These are phyloP conservation scores for Aspergillus egyptiacus DNA, from an alignment of 495 filamentous ascomycete genomes.

Conservation along the genomic window DNA sequence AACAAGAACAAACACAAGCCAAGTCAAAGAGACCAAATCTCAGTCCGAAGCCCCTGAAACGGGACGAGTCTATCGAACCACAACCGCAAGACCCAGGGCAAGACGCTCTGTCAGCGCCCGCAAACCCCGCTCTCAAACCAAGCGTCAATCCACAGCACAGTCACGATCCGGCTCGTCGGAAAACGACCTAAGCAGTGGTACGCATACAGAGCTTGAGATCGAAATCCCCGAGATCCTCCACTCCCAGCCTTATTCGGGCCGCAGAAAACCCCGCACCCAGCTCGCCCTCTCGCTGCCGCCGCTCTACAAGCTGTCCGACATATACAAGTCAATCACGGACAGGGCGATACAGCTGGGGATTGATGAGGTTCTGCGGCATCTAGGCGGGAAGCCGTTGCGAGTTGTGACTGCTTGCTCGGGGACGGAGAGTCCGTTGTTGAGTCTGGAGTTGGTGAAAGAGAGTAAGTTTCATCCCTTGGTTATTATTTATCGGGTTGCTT, in stretches of 20 bases:
- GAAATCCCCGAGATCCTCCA: constrained; percentile 18
- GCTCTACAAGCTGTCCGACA: constrained; percentile 41
- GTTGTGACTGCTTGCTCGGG: constrained; percentile 80
- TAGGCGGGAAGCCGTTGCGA: constrained; percentile 43
- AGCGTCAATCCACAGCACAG: no score
- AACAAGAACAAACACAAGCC: no score
- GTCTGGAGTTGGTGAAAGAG: constrained; percentile 47
- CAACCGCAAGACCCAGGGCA: no score
- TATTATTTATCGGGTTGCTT: no score
- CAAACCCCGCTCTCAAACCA: no score
- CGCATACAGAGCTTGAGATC: background rate
- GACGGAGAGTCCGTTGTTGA: constrained; percentile 72
- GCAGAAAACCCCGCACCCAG: constrained; percentile 7
- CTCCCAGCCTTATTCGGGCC: constrained; percentile 8
- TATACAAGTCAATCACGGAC: constrained; percentile 42
- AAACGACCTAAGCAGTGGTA: background rate
- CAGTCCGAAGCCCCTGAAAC: no score
- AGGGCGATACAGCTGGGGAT: constrained; percentile 36
- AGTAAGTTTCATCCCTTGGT: constrained; percentile 31
- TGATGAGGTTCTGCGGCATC: constrained; percentile 26
- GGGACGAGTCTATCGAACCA: no score
- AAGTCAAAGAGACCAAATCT: no score
- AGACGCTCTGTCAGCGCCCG: no score
- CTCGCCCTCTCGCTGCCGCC: constrained; percentile 37
- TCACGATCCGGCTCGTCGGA: no score